Percentiles rank a stretch among this genome's conserved stretches.
These are phyloP conservation scores for Rhizopogon roseolus DNA, from an alignment of 768 basidiomycete species.

Conservation along the genomic window DNA sequence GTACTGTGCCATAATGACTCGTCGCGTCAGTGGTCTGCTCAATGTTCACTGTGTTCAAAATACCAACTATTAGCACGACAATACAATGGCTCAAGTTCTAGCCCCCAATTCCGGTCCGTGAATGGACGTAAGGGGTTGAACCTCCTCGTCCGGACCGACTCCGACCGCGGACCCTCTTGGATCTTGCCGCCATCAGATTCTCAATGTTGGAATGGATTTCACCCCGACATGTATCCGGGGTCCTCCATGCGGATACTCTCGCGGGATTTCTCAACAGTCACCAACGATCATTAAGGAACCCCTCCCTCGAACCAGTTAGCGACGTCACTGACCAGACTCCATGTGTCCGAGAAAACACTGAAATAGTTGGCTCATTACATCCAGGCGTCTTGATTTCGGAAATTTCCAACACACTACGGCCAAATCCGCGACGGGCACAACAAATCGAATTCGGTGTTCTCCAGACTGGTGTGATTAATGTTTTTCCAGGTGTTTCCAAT, in stretches of 20 bases:
- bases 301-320: not conserved
- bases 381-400: slow-evolving; percentile 12
- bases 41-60: too few relatives aligned
- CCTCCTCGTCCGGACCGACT: not conserved
- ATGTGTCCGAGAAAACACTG: not conserved
- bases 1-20: too few relatives aligned
- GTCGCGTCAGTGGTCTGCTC: too few relatives aligned
- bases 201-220: too few relatives aligned
- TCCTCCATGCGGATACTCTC: not conserved
- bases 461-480: not conserved
- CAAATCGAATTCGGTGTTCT: slow-evolving; percentile 9
- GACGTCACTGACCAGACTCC: slow-evolving; percentile 2
- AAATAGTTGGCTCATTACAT: slow-evolving; percentile 3
- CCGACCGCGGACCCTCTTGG: not conserved
- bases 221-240: not conserved
- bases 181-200: not conserved
- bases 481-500: not conserved
- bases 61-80: too few relatives aligned
- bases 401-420: slow-evolving; percentile 16
- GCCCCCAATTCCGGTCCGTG: too few relatives aligned
- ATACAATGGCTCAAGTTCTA: too few relatives aligned
- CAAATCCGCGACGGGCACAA: slow-evolving; percentile 21
- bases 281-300: slow-evolving; percentile 5
- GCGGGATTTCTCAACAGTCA: slow-evolving; percentile 1
- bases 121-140: too few relatives aligned